Base-by-base conservation (phyloP, 2,329 filamentous ascomycete genomes). In the Ophiostoma ulmi region DNA sequence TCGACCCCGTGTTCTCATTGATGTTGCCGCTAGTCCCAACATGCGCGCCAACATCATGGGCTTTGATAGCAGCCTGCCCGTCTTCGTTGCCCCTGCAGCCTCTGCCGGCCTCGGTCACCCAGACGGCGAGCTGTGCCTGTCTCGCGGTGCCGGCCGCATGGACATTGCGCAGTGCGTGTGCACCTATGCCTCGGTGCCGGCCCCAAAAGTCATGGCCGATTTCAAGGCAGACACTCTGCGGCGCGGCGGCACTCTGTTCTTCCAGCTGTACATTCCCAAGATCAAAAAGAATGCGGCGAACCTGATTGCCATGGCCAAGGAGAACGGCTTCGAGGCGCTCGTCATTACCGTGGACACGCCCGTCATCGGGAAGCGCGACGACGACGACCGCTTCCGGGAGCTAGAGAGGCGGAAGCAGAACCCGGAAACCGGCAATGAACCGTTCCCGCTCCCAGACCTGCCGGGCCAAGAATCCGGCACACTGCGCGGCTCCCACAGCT, bases 131-230 rank as follows among this genome's bases (percentile, higher is more conserved):
- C n/a, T 52, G 20, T 70, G 72, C 36, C 67, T 74, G 52, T 69
- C 72, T 3, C 72, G 69, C 10, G 72, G 69, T 8, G 72, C 70
- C 17, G 73, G 70, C 14, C 67, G 58, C 64, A 72, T 73, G 71
- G 73, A 67, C n/a, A 68, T 73, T 35, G 52, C 71, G 22, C 73
- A 73, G 68, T 73, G 72, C 31, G 72, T 73, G 36, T 70, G 69
- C 55, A 71, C 72, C n/a, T 64, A 67, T 14, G 70, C 72, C 5
- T 74, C 71, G 31, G 64, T 72, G 58, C 39, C 67, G 55, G 66
- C 72, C 22, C 20, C 20, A 3, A 55, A 68, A 20, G 66, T 73
- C n/a, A 65, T 44, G 20, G 67, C 70, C 20, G 67, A 69, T 26
- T 58, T 58, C n/a, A 31, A 10, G n/a, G 22, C n/a, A 13, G 52